These are phyloP conservation scores for Prunus kanzakura DNA, from an alignment of 306 rosid species.

Conservation along the genomic window DNA sequence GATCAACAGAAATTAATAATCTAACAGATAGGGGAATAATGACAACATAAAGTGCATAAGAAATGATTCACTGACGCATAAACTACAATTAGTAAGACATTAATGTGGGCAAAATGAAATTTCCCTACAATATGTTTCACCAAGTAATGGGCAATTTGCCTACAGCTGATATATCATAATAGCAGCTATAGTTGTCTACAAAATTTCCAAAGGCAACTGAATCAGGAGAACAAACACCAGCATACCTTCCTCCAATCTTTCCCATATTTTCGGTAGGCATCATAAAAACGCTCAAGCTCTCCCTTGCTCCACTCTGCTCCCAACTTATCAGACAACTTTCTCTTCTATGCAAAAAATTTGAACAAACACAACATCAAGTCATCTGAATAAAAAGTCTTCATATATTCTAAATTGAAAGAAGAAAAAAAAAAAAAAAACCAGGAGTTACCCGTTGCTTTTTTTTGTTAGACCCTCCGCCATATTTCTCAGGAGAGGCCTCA, in stretches of 20 bases:
- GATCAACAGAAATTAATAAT: conserved; percentile 27
- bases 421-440: neutral
- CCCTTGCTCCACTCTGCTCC: conserved; percentile 88
- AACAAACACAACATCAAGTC: conserved; percentile 24
- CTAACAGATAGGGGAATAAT: conserved; percentile 3
- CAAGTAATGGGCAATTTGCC: neutral
- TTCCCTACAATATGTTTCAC: neutral
- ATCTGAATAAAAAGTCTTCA: neutral
- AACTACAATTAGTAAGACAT: neutral
- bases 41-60: neutral
- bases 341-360: conserved; percentile 49
- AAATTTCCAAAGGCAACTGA: conserved; percentile 11
- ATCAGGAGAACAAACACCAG: conserved; percentile 20
- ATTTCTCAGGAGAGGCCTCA: conserved; percentile 58
- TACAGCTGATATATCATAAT: neutral
- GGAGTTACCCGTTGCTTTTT: conserved; percentile 47
- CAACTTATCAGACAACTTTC: conserved; percentile 67
- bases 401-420: conserved; percentile 5
- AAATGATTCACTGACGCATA: conserved; percentile 5
- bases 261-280: conserved; percentile 78
- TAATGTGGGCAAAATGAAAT: neutral
- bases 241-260: conserved; percentile 85
- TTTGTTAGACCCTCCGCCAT: conserved; percentile 40
- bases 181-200: neutral
- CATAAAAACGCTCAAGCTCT: conserved; percentile 77